Evolutionary conservation across 345 rosid species (phyloP), one percentile per base, ranked within the genome.

Genomic region (Populus euphratica): DNA sequence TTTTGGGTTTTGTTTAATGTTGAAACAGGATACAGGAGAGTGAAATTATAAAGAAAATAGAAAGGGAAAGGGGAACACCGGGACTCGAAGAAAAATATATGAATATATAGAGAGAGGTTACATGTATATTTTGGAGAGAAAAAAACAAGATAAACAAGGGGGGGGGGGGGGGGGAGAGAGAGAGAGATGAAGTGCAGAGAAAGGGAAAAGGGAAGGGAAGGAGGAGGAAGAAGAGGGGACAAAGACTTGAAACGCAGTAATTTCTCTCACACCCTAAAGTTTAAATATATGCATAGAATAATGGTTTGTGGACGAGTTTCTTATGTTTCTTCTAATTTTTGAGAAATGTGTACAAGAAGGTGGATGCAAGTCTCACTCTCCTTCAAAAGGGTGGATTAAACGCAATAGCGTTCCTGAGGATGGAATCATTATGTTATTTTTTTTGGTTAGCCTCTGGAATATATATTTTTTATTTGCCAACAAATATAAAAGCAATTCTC

Each of bases 1-100:
- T 78, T 73, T 73, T 54, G 74, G 74, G 78, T 81, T 78, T 81
- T 66, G 69, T 75, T 84, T 73, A 49, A 39, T 70, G 10, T 39
- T 17, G 41, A n/a, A 56, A 43, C 38, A 66, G 59, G 59, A 44
- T n/a, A 50, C 71, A 75, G 70, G 39, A 65, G 71, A 68, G 76
- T 33, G 66, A 79, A 73, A 72, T 59, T 71, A 81, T 49, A 83
- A 62, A 79, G 69, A 72, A 74, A 75, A 74, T 72, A 11, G 65
- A 69, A 72, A 74, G 61, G 67, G 68, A 68, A 74, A 73, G 75
- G 69, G 76, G 29, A 31, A 71, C 79, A 70, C 21, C 68, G 75
- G 73, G 17, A 76, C 76, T 69, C 38, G 38, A 75, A 64, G 81
- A 75, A 49, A 77, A 81, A 73, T 72, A 66, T 72, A 36, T 62